Percentiles rank a stretch among this genome's conserved stretches.
These are phyloP conservation scores for Astrothelium subdiscretum DNA, from an alignment of 495 filamentous ascomycete genomes.

Conservation along the genomic window DNA sequence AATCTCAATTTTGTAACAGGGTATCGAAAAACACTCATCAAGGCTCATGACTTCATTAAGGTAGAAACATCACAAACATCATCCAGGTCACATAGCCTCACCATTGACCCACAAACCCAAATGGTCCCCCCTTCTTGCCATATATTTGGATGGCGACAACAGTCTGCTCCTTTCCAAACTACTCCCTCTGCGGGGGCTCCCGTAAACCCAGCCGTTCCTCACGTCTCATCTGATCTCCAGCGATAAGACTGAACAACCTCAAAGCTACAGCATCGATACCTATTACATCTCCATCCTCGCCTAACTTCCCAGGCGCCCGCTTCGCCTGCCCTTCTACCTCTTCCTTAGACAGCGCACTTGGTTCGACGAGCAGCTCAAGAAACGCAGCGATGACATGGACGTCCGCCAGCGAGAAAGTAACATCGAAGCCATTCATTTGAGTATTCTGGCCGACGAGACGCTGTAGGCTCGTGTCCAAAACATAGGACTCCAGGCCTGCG, in stretches of 20 bases:
- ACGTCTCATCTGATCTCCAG: constrained; percentile 16
- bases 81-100: no score
- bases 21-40: not conserved
- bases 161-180: not conserved
- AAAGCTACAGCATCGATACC: constrained; percentile 10
- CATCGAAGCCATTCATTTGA: not conserved
- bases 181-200: not conserved
- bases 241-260: constrained; percentile 15
- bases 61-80: no score
- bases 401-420: not conserved
- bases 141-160: no score
- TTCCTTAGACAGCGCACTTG: constrained; percentile 8
- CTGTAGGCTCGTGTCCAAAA: not conserved
- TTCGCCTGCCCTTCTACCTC: constrained; percentile 12
- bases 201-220: constrained; percentile 17
- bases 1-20: not conserved
- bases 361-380: constrained; percentile 4
- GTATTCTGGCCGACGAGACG: not conserved
- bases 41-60: not conserved
- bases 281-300: constrained; percentile 9
- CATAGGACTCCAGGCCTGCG: not conserved
- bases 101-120: no score
- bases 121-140: no score
- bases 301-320: constrained; percentile 7
- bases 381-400: constrained; percentile 16